phyloP scores from a whole-genome alignment of 129 eudicot species.

The Cynara cardunculus region DNA sequence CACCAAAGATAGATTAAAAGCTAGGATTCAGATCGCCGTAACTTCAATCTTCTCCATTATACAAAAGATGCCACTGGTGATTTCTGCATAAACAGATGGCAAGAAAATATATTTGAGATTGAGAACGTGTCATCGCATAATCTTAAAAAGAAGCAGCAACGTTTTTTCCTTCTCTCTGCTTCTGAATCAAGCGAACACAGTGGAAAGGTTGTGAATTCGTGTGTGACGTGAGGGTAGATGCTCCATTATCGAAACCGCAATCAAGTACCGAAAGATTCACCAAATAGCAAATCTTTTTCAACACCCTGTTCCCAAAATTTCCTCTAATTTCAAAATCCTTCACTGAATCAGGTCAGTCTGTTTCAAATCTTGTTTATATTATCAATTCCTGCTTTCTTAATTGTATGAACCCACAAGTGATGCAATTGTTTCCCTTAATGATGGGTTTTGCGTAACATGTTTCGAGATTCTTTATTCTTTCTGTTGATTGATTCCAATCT shows the following conservation, averaged over 20 bases:
- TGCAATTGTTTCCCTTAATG: not conserved
- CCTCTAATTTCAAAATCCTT: slow-evolving; percentile 15
- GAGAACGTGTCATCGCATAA: not conserved
- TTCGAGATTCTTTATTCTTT: not conserved
- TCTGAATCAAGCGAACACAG: not conserved
- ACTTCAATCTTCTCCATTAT: too few relatives aligned
- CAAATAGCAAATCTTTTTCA: slow-evolving; percentile 7
- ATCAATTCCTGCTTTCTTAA: not conserved
- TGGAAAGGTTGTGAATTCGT: not conserved
- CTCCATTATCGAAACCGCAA: not conserved
- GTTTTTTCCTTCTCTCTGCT: not conserved
- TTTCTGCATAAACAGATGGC: not conserved
- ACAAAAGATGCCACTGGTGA: too few relatives aligned
- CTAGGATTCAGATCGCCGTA: too few relatives aligned
- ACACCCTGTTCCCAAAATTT: slow-evolving; percentile 5
- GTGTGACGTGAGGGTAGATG: not conserved
- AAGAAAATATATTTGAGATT: too few relatives aligned
- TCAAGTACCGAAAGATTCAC: not conserved
- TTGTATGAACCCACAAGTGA: not conserved
- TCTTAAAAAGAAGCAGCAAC: not conserved
- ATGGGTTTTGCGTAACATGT: not conserved
- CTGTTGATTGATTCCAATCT: not conserved
- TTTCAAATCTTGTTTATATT: not conserved
- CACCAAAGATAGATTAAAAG: too few relatives aligned
- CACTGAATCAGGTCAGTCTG: slow-evolving; percentile 26